Percentiles rank a stretch among this genome's conserved stretches.
phyloP scores from a whole-genome alignment of 2,329 filamentous ascomycete species.

The Pseudogymnoascus sp. region DNA sequence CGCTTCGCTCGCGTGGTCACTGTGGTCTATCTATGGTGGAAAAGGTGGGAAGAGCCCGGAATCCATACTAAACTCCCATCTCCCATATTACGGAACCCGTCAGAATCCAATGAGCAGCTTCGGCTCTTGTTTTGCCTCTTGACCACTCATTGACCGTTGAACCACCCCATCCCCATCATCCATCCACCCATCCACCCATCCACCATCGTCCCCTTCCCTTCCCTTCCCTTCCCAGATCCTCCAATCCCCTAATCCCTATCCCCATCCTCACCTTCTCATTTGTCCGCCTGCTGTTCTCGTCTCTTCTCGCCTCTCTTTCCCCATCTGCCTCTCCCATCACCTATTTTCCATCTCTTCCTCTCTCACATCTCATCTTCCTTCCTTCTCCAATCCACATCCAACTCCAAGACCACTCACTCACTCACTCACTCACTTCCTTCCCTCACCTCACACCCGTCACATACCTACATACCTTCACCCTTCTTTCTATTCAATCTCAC shows the following conservation, averaged over 20 bases:
- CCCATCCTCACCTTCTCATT: constrained; percentile 7
- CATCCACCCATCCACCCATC: no score
- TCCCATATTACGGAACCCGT: neutral
- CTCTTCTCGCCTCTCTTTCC: neutral
- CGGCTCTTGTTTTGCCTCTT: neutral
- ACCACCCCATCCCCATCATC: constrained; percentile 6
- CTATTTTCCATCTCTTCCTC: constrained; percentile 9
- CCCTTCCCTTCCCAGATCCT: constrained; percentile 6
- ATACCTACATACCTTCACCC: neutral
- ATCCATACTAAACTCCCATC: neutral
- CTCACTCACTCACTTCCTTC: neutral
- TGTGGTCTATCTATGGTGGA: neutral
- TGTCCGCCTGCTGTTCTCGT: constrained; percentile 9
- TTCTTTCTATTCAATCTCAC: neutral
- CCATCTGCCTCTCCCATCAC: constrained; percentile 4
- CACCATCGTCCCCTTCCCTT: constrained; percentile 8
- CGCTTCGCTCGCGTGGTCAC: neutral
- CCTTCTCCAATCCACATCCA: neutral
- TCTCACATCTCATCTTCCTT: neutral
- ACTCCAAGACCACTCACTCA: neutral
- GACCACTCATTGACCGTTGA: neutral
- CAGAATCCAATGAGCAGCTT: neutral
- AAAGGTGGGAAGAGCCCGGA: neutral
- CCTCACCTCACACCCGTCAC: neutral
- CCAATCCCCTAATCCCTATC: constrained; percentile 7